Conservation (phyloP, 2,329 filamentous ascomycete genomes). For the Aureobasidium subglaciale region DNA sequence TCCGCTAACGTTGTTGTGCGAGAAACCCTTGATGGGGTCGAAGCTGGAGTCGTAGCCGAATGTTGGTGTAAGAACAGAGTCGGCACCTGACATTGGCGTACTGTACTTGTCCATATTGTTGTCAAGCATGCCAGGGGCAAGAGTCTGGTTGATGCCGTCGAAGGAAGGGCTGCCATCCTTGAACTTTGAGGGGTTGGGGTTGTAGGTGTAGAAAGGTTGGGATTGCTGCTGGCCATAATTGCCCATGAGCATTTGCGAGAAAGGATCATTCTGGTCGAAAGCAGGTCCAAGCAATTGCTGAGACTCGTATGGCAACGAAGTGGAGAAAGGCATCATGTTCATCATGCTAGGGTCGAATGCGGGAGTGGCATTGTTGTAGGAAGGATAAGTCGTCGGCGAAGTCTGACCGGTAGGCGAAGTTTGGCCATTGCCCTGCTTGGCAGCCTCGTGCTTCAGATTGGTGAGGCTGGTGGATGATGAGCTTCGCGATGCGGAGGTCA, state of each 20-base stretch:
- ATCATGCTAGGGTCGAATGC: constrained; percentile 27
- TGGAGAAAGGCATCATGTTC: constrained; percentile 40
- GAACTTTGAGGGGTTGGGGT: constrained; percentile 32
- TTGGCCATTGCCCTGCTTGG: constrained; percentile 10
- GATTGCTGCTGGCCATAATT: constrained; percentile 33
- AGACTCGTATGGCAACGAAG: constrained; percentile 45
- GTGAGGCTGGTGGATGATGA: constrained; percentile 19
- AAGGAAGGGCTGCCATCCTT: constrained; percentile 23
- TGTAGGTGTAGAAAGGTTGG: constrained; percentile 40
- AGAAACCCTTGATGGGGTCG: constrained; percentile 21
- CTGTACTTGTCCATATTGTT: constrained; percentile 18
- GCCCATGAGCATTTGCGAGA: constrained; percentile 40
- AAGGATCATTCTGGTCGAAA: constrained; percentile 39
- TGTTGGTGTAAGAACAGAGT: constrained; percentile 21
- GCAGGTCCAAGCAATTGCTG: constrained; percentile 46
- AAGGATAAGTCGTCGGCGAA: background rate
- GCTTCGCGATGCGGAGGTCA: constrained; percentile 21
- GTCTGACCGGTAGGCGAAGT: constrained; percentile 14
- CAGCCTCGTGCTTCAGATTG: constrained; percentile 19
- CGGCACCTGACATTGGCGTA: constrained; percentile 22
- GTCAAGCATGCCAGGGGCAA: constrained; percentile 34
- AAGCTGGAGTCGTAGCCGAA: constrained; percentile 19
- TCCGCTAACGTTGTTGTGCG: constrained; percentile 19
- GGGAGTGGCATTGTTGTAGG: constrained; percentile 18
- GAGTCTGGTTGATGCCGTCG: constrained; percentile 34